Percentiles rank a stretch among this genome's conserved stretches.
These are phyloP conservation scores for Claviceps humidiphila DNA, from an alignment of 2,329 filamentous ascomycete genomes.

Conservation along the genomic window DNA sequence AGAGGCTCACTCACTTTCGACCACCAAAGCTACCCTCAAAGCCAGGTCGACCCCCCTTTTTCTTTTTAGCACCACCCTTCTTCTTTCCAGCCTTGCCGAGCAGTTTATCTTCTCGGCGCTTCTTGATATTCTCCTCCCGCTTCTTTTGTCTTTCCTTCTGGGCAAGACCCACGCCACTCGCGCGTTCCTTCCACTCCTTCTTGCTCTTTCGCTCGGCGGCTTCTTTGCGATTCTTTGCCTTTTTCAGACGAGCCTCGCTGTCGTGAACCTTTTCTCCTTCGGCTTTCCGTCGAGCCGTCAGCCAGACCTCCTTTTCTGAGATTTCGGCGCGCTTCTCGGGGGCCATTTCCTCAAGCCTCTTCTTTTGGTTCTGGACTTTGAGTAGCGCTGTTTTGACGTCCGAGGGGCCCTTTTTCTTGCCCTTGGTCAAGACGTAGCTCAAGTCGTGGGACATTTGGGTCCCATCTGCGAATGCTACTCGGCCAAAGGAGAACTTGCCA, in stretches of 20 bases:
- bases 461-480: slow-evolving; percentile 82
- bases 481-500: slow-evolving; percentile 77
- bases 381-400: slow-evolving; percentile 80
- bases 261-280: slow-evolving; percentile 85
- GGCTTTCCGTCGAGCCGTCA: slow-evolving; percentile 76
- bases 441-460: slow-evolving; percentile 63
- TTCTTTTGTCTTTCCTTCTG: slow-evolving; percentile 73
- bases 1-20: slow-evolving; percentile 25
- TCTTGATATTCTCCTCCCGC: slow-evolving; percentile 63
- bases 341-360: slow-evolving; percentile 62
- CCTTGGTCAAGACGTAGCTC: slow-evolving; percentile 38
- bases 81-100: slow-evolving; percentile 46
- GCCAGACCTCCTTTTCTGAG: slow-evolving; percentile 87
- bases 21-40: slow-evolving; percentile 56
- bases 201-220: slow-evolving; percentile 81
- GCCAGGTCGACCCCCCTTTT: slow-evolving; percentile 45
- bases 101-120: slow-evolving; percentile 60
- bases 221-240: slow-evolving; percentile 88
- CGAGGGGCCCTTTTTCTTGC: slow-evolving; percentile 66
- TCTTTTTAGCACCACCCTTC: slow-evolving; percentile 32
- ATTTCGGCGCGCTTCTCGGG: slow-evolving; percentile 73
- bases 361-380: slow-evolving; percentile 75
- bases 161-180: slow-evolving; percentile 58
- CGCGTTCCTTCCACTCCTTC: slow-evolving; percentile 68
- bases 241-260: slow-evolving; percentile 78